Evolutionary conservation across 306 rosid genomes (phyloP), one percentile per base, ranked within the genome.

Genomic region (Amphicarpaea edgeworthii): DNA sequence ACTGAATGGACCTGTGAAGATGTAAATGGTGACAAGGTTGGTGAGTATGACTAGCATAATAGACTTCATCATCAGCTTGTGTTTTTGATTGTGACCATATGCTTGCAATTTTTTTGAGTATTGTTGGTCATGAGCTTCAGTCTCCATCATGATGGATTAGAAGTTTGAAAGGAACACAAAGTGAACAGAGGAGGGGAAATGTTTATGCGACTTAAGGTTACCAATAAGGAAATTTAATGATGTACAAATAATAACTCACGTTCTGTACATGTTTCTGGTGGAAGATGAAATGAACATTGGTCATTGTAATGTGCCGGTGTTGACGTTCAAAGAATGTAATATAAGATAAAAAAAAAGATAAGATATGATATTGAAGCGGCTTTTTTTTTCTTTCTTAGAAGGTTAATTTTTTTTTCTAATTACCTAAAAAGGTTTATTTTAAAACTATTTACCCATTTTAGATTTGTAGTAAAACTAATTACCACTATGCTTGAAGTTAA

Each of bases 11-110:
- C 79, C 62, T 6, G 78, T 61, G 70, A 87, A 75, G 63, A 87
- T 74, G 82, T 57, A 87, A 40, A 87, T 70, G 72, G 85, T 82
- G 32, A 80, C 51, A 66, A 85, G 80, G 55, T 83, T 85, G 68
- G 88, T 83, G 63, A 82, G 30, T 7, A 85, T 55, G n/a, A 85
- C 53, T n/a, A 81, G 58, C 63, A 83, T 1, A 61, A 81, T 20
- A 55, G 80, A 20, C 58, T 83, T 85, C n/a, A n/a, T n/a, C n/a
- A n/a, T n/a, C 70, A 78, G 20, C 70, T 71, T 83, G n/a, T 51
- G 58, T 3, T 70, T 80, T 67, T 62, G 86, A 57, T 20, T 64
- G 47, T 63, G 68, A 67, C 17, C 12, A 61, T 40, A 73, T 16
- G 61, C 12, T 8, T 77, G 78, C 46, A 79, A 77, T 68, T 72